phyloP scores from a whole-genome alignment of 2,329 filamentous ascomycete species.

The Lasiodiplodia sp. region DNA sequence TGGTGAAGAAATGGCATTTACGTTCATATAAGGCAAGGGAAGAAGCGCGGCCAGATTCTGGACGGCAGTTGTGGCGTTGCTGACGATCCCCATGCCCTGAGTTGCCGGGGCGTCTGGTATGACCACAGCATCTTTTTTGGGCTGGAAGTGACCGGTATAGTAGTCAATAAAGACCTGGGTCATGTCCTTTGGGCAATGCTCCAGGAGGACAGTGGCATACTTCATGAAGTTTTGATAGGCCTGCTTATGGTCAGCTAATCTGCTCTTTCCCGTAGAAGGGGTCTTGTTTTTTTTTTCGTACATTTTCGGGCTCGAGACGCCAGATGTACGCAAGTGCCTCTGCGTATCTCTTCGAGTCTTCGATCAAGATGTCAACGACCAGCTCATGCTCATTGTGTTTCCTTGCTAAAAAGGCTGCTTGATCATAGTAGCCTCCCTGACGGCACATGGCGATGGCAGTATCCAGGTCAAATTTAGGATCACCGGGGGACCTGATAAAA shows the following conservation, averaged over 20 bases:
- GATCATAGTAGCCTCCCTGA: conserved; percentile 95
- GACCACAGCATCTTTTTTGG: conserved; percentile 69
- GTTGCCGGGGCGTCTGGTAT: conserved; percentile 56
- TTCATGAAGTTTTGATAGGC: conserved; percentile 92
- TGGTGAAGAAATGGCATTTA: conserved; percentile 63
- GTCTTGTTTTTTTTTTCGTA: conserved; percentile 52
- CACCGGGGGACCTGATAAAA: conserved; percentile 94
- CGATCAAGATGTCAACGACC: conserved; percentile 93
- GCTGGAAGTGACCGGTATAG: conserved; percentile 84
- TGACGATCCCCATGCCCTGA: conserved; percentile 48
- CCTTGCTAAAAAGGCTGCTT: conserved; percentile 92
- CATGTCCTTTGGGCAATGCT: conserved; percentile 81
- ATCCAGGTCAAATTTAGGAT: conserved; percentile 95
- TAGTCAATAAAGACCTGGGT: conserved; percentile 93
- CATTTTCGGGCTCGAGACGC: conserved; percentile 78
- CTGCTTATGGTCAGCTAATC: conserved; percentile 49
- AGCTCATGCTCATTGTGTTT: conserved; percentile 93
- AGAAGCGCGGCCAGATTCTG: conserved; percentile 86
- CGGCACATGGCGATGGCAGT: conserved; percentile 98
- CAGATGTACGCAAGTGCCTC: conserved; percentile 93
- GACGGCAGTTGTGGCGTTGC: conserved; percentile 66
- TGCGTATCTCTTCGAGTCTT: conserved; percentile 88
- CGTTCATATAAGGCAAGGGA: conserved; percentile 84
- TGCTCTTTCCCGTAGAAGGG: neutral
- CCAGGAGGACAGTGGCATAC: conserved; percentile 88